Base-by-base conservation (phyloP, 257 asterid species). In the Plantago elongata region DNA sequence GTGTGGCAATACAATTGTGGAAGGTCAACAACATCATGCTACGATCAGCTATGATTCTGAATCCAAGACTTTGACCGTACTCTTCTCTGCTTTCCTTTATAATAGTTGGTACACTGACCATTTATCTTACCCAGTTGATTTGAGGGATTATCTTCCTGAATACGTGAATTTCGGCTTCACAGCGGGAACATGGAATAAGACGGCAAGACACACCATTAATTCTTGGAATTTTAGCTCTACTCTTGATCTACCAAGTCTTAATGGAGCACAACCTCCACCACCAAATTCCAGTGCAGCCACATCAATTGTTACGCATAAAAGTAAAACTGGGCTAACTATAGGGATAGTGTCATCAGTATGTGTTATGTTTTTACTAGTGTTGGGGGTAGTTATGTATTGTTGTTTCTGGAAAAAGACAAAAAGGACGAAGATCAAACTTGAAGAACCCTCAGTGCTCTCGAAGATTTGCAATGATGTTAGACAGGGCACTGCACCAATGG, bases 81-180 rank as follows among this genome's bases (percentile, higher is more conserved):
- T 45, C 12, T 61, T 45, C 44, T 45, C 65, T 12, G 37, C 34
- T 45, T 61, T 2, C 27, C 3, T 7, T 16, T 8, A 46, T 18
- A 5, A 29, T 11, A 22, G 7, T 22, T 22, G 27, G 27, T 22
- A 22, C 27, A 22, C 27, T 4, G 5, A 11, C 7, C 9, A 7
- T 13, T 27, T 61, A 43, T 45, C 54, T 46, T 61, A 61, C 13
- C 13, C 45, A 0, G 65, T 46, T 61, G 65, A 61, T 45, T 46
- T 45, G 34, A 61, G 65, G n/a, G 11, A 30, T 1, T 16, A 55
- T 17, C 54, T 78, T 73, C 83, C 83, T 9, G 77, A 74, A 45
- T 30, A 15, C 13, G 83, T 74, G 1, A 60, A 22, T 16, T 9
- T 78, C 58, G 78, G 78, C 54, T 74, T 78, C 59, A 60, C 78